A percentile compares a stretch with the other conserved stretches of the same genome.
These are phyloP conservation scores for Lepidium aucheri DNA, from an alignment of 345 rosid genomes.

Conservation along the genomic window DNA sequence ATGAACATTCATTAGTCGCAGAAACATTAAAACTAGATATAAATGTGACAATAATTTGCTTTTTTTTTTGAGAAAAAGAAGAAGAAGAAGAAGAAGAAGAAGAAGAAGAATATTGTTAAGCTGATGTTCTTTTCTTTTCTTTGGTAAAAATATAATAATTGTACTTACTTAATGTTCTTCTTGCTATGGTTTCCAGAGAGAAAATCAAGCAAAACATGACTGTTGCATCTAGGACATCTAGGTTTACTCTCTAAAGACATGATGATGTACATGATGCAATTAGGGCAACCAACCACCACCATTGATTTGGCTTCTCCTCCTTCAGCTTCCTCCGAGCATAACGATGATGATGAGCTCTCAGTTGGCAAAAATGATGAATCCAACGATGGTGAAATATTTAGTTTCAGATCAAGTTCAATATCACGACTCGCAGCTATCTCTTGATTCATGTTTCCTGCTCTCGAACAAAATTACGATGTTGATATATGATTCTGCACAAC, in stretches of 20 bases:
- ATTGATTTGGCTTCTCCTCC: constrained; percentile 26
- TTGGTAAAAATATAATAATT: too few relatives aligned
- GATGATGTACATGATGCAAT: constrained; percentile 30
- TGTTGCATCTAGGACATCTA: constrained; percentile 32
- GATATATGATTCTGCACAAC: not conserved
- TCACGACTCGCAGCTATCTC: constrained; percentile 1
- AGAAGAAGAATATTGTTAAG: not conserved
- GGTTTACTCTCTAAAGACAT: constrained; percentile 25
- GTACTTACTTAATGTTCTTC: not conserved
- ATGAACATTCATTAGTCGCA: too few relatives aligned
- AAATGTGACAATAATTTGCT: not conserved
- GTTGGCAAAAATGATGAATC: constrained; percentile 18
- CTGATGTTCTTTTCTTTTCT: not conserved
- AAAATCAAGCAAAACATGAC: constrained; percentile 28
- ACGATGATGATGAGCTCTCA: constrained; percentile 25
- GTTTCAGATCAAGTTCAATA: constrained; percentile 24
- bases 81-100: not conserved
- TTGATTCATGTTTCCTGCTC: constrained; percentile 23
- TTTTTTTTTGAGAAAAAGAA: not conserved
- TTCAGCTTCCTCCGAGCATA: constrained; percentile 21
- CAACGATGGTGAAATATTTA: constrained; percentile 3
- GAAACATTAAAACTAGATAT: not conserved
- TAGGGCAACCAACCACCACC: constrained; percentile 31
- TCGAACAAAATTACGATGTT: constrained; percentile 5
- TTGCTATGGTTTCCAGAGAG: constrained; percentile 10